Base-by-base conservation (phyloP, 345 rosid species). In the Ceriops decandra region DNA sequence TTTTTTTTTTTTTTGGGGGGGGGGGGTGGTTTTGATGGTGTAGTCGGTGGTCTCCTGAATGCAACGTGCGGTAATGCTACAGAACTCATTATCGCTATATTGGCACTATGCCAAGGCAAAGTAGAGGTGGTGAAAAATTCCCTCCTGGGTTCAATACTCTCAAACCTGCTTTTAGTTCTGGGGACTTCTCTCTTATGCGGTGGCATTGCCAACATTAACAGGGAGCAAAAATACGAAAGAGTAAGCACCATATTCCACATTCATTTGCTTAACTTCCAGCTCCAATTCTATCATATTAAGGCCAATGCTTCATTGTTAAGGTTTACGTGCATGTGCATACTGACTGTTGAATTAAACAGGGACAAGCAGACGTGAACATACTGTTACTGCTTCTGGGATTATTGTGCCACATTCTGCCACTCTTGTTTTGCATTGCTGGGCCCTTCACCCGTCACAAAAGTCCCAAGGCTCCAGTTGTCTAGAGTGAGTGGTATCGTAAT, bases 61-160 rank as follows among this genome's bases (percentile, higher is more conserved):
- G 98, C 98, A 46, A 91, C 97, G 26, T 89, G 98, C 74, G 98
- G 98, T 35, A 93, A 93, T 78, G 97, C 95, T 0, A 89, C 97
- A 0, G 98, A 93, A 76, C 82, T 93, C 28, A 93, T 93, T 62
- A 91, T 93, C 52, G 96, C 97, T 36, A 76, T 89, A 54, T 79
- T 93, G 22, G 98, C 97, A 51, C 83, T 93, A 10, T 62, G 68
- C 71, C 75, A 84, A 51, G 54, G 60, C 58, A 91, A 93, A 73
- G 81, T 91, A 52, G 87, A 74, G 0, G 89, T 93, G 63, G 96
- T 93, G 70, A 93, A 93, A 67, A 89, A 87, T 57, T 93, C 98
- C 20, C 88, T 93, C 3, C 36, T 93, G 72, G 98, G 98, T 31
- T 93, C 97, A 5, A 68, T 93, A 21, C 87, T 93, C 19, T 93